Evolutionary conservation across 2,329 filamentous ascomycete genomes (phyloP).

Genomic region (Fusarium sp.): DNA sequence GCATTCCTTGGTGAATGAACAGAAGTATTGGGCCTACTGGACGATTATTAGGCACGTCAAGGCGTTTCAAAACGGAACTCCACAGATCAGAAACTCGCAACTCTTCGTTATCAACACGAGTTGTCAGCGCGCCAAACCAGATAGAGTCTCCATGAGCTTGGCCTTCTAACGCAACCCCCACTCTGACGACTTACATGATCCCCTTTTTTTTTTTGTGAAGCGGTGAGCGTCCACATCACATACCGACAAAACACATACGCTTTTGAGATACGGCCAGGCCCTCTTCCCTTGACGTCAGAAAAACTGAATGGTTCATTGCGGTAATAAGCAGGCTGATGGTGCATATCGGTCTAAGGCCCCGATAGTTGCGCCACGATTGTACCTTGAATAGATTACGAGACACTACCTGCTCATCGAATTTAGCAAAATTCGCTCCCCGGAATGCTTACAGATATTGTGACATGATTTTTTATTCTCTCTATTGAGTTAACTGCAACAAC

Average conservation of each 20-base stretch:
- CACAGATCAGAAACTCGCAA: slow-evolving; percentile 34
- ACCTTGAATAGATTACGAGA: neutral
- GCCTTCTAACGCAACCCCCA: slow-evolving; percentile 13
- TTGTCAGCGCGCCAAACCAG: slow-evolving; percentile 20
- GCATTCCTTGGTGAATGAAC: slow-evolving; percentile 32
- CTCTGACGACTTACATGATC: slow-evolving; percentile 17
- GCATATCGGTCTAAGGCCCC: neutral
- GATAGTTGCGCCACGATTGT: neutral
- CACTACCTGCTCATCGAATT: neutral
- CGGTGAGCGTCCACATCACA: slow-evolving; percentile 39
- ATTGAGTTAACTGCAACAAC: neutral
- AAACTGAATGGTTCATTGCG: neutral
- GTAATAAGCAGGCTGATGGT: neutral
- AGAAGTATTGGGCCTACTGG: slow-evolving; percentile 16
- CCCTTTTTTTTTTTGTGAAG: slow-evolving; percentile 26
- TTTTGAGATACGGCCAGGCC: neutral
- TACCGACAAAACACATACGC: slow-evolving; percentile 9
- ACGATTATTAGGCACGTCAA: slow-evolving; percentile 11
- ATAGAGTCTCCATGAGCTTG: slow-evolving; percentile 21
- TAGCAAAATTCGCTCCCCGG: neutral
- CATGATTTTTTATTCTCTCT: neutral
- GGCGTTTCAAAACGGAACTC: slow-evolving; percentile 23
- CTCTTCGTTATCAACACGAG: slow-evolving; percentile 34
- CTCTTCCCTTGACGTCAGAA: slow-evolving; percentile 22
- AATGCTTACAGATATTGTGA: neutral